phyloP scores from a whole-genome alignment of 305 asterid genomes.

The Petunia hybrid region DNA sequence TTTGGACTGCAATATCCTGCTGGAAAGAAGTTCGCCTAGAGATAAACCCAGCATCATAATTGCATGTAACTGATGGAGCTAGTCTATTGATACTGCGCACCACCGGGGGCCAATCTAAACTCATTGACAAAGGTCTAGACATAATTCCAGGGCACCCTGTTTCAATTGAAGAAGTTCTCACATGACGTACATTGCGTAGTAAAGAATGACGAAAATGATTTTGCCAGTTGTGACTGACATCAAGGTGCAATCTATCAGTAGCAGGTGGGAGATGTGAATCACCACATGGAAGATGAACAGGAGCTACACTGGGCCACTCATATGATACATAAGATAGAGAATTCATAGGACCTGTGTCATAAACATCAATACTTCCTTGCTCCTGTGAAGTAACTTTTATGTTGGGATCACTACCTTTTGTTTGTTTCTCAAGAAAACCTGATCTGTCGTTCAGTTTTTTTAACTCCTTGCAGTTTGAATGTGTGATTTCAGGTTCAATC shows the following conservation, averaged over 20 bases:
- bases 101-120: conserved; percentile 90
- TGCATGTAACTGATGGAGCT: conserved; percentile 74
- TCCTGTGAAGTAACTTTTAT: conserved; percentile 53
- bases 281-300: conserved; percentile 61
- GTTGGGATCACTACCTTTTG: conserved; percentile 53
- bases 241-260: conserved; percentile 96
- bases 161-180: conserved; percentile 77
- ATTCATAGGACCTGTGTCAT: conserved; percentile 67
- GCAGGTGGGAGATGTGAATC: conserved; percentile 84
- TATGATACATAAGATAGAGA: conserved; percentile 78
- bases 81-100: conserved; percentile 76
- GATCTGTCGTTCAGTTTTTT: conserved; percentile 39
- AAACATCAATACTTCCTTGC: conserved; percentile 60
- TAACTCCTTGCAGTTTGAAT: conserved; percentile 43
- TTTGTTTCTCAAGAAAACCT: conserved; percentile 51
- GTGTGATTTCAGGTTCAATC: conserved; percentile 48
- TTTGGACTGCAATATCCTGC: conserved; percentile 63
- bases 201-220: conserved; percentile 83
- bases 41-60: conserved; percentile 88
- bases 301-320: conserved; percentile 92
- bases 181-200: conserved; percentile 67
- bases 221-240: conserved; percentile 93
- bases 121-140: conserved; percentile 78
- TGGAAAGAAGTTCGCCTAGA: conserved; percentile 81
- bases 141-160: conserved; percentile 70